Evolutionary conservation across 805 yeast genomes (phyloP), one percentile per base, ranked within the genome.

Genomic region (Wickerhamomyces mucosus): DNA sequence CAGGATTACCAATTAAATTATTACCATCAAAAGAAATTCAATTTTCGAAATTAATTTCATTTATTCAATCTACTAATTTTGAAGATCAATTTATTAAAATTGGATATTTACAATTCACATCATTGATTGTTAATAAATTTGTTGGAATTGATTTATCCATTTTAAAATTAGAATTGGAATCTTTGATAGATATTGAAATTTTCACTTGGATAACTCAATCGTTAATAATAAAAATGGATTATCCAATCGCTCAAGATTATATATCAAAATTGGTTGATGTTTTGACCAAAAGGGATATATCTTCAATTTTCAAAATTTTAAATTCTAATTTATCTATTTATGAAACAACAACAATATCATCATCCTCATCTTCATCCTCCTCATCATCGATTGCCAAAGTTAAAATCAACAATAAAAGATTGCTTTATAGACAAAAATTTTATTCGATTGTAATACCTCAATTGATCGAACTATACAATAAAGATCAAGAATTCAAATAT

Each of bases 361-460:
- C n/a, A n/a, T n/a, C n/a, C n/a, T n/a, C n/a, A n/a, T n/a, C n/a
- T n/a, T n/a, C n/a, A n/a, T n/a, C n/a, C n/a, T n/a, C n/a, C n/a
- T 21, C 24, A n/a, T 7, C 24, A 6, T 11, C 24, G 11, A 6
- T 14, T 21, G 7, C 59, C 38, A 54, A 63, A 49, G 42, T 51
- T 47, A 23, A 65, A 39, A 74, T 74, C 39, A 64, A 80, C 34
- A 72, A 76, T 37, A 69, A 79, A 14, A 69, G 81, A 36, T 53
- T 70, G 27, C 62, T 92, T 16, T 84, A 80, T 64, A 85, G 85
- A 50, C 98, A 92, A 48, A 76, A 76, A 40, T 65, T 83, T 17
- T 84, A 85, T 50, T 72, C 73, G 37, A 56, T 63, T 7, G 58
- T 75, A 2, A 63, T 84, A 6, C 80, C 81, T 1, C 53, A 51